Percentiles rank a stretch among this genome's conserved stretches.
Evolutionary conservation across 192 early-diverging fungal species (phyloP).

Genomic region (Coemansia asiatica): DNA sequence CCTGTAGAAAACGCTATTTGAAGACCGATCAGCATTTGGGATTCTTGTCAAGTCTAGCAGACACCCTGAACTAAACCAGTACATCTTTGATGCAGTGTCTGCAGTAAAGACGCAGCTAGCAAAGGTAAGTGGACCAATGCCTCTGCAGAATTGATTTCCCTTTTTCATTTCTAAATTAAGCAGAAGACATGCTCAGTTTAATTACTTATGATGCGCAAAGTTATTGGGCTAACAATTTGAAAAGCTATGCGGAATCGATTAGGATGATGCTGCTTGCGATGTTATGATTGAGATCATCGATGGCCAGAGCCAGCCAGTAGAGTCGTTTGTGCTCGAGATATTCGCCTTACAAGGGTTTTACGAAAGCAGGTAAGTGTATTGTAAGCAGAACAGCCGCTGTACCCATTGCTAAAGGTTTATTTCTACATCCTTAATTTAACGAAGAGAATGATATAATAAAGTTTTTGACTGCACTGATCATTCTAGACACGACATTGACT

Average conservation of each 20-base stretch:
- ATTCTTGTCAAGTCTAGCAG: conserved; percentile 55
- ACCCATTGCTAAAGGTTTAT: too few relatives aligned
- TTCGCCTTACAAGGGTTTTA: conserved; percentile 23
- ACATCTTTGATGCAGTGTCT: conserved; percentile 45
- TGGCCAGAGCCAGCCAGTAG: conserved; percentile 18
- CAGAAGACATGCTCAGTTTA: not conserved
- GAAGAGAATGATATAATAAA: too few relatives aligned
- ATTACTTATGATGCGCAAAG: too few relatives aligned
- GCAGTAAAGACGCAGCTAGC: conserved; percentile 43
- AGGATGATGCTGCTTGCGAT: conserved; percentile 24
- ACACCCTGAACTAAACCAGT: conserved; percentile 56
- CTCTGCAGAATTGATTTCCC: not conserved
- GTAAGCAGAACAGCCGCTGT: not conserved
- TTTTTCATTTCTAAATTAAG: not conserved
- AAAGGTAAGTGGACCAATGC: conserved; percentile 24
- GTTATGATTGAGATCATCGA: conserved; percentile 39
- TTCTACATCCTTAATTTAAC: too few relatives aligned
- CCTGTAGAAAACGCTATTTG: conserved; percentile 49
- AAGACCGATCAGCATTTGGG: conserved; percentile 45
- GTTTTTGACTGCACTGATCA: not conserved
- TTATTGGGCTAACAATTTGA: not conserved
- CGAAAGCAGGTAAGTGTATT: conserved; percentile 6
- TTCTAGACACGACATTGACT: conserved; percentile 28
- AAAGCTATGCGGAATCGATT: not conserved
- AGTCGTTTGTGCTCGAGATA: conserved; percentile 43